Conservation (phyloP, 2,329 filamentous ascomycete species). For the Colletotrichum karsti region DNA sequence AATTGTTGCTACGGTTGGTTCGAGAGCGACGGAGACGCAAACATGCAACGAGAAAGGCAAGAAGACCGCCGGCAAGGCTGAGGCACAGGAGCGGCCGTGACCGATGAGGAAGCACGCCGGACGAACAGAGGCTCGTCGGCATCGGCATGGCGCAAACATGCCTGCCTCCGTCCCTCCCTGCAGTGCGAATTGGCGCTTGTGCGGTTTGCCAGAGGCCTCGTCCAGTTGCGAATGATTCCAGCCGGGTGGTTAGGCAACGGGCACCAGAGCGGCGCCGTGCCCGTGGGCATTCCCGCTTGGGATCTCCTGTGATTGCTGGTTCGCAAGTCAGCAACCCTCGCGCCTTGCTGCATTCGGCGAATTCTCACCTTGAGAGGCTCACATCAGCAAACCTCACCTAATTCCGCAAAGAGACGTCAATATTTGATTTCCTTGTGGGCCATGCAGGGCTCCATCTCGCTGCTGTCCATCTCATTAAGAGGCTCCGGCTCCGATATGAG, state of each 20-base stretch:
- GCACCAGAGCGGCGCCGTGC: slow-evolving; percentile 3
- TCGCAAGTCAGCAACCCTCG: not conserved
- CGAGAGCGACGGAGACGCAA: not conserved
- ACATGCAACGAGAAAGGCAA: not conserved
- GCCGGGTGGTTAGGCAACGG: slow-evolving; percentile 12
- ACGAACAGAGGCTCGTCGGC: not conserved
- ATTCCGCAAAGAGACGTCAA: not conserved
- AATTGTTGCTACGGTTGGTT: too few relatives aligned
- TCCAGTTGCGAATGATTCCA: not conserved
- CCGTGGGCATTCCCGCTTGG: slow-evolving; percentile 5
- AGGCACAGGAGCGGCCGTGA: not conserved
- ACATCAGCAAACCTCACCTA: slow-evolving; percentile 11
- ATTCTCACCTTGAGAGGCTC: slow-evolving; percentile 8
- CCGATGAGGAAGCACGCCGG: not conserved
- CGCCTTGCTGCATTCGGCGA: not conserved
- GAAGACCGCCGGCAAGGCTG: not conserved
- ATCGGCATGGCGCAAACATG: not conserved
- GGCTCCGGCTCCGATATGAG: not conserved
- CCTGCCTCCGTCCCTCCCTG: not conserved
- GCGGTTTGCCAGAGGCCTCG: not conserved
- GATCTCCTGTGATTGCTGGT: not conserved
- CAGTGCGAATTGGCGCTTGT: not conserved
- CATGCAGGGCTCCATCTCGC: not conserved
- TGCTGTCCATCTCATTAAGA: not conserved
- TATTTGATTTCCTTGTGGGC: not conserved